Evolutionary conservation across 768 basidiomycete genomes (phyloP), one percentile per base, ranked within the genome.

Genomic region (Agaricus sinodeliciosus): DNA sequence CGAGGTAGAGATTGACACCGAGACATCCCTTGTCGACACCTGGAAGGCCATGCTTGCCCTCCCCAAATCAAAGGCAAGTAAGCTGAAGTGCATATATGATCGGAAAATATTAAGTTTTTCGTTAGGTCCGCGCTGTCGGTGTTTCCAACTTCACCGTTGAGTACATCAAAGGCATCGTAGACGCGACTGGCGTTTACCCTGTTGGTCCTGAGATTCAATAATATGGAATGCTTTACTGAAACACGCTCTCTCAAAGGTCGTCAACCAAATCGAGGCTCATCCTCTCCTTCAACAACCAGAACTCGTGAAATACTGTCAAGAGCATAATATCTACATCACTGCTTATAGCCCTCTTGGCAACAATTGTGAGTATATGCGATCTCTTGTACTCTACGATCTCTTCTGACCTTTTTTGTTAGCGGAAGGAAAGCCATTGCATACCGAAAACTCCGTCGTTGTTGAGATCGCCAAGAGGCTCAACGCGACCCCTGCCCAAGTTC

Each of bases 201-300:
- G 83, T 83, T 62, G 51, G 79, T 65, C 22, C 0, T 19, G 16
- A 2, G 22, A 26, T 31, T 31, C 1, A 7, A 22, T 22, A 12
- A 13, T 9, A n/a, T 2, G 16, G n/a, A 18, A 2, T 9, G 52
- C 12, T 13, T 41, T 11, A 51, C 27, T 5, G 16, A 42, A 46
- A 50, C 16, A 44, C 40, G 13, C 31, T 35, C 47, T 22, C 47
- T 31, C 8, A 19, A 50, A 82, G 81, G 69, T 73, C 18, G 82
- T 71, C 26, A 91, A 94, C 70, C 91, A 94, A 70, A 71, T 93
- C 58, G 90, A 92, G 66, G 81, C 82, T 18, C 92, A 94, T 74
- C 89, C 90, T 12, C 75, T 82, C 48, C 77, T 89, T 53, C 85
- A 78, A 9, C 90, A 93, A 62, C 79, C 84, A 46, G 83, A 88